Percentiles rank a stretch among this genome's conserved stretches.
phyloP scores from a whole-genome alignment of 2,329 filamentous ascomycete genomes.

The Neonectria neomacrospora region DNA sequence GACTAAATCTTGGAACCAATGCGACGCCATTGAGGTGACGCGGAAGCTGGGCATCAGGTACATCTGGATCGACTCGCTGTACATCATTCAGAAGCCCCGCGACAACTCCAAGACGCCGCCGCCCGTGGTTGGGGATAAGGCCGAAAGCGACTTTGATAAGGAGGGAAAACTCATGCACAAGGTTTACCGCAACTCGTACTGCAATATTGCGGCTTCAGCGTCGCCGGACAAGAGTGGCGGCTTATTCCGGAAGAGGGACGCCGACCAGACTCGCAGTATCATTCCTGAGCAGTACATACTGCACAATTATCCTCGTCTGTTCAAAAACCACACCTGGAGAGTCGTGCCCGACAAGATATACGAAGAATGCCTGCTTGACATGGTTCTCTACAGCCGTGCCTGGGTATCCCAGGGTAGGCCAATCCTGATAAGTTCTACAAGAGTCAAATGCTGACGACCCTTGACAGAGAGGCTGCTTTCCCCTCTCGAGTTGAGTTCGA shows the following conservation, averaged over 20 bases:
- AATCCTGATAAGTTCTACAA: too few relatives aligned
- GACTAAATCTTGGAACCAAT: not conserved
- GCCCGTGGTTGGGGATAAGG: not conserved
- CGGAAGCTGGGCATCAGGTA: not conserved
- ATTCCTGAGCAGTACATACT: not conserved
- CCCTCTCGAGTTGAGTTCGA: too few relatives aligned
- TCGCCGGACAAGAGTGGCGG: not conserved
- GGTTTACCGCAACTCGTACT: constrained; percentile 6
- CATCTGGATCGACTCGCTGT: constrained; percentile 13
- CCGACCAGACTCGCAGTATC: not conserved
- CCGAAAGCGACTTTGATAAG: not conserved
- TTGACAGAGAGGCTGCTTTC: too few relatives aligned
- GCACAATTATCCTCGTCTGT: not conserved
- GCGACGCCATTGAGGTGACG: not conserved
- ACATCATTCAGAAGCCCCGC: not conserved
- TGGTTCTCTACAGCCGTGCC: not conserved
- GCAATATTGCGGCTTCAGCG: not conserved
- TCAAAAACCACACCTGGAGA: not conserved
- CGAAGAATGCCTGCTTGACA: not conserved
- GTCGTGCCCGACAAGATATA: not conserved
- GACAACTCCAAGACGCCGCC: not conserved
- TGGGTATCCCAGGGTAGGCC: constrained; percentile 8
- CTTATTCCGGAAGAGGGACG: not conserved
- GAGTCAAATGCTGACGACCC: too few relatives aligned
- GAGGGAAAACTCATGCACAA: constrained; percentile 5